A percentile compares a stretch with the other conserved stretches of the same genome.
These are phyloP conservation scores for Geosmithia flava DNA, from an alignment of 2,329 filamentous ascomycete species.

Conservation along the genomic window DNA sequence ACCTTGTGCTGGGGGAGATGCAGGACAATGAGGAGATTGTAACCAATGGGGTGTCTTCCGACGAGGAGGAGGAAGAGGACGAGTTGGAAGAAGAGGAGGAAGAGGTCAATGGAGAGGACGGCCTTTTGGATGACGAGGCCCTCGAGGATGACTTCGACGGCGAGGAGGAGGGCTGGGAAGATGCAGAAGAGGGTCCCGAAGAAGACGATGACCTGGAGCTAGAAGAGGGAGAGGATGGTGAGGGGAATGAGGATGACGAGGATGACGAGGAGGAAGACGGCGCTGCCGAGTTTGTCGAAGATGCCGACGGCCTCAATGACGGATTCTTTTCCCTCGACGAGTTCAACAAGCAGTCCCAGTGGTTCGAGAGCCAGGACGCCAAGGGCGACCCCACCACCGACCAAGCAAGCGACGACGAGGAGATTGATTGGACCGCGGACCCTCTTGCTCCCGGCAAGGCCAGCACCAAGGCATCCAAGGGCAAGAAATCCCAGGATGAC, in stretches of 20 bases:
- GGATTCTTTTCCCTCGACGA: constrained; percentile 97
- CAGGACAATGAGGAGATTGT: constrained; percentile 30
- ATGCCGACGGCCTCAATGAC: constrained; percentile 82
- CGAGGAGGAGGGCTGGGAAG: constrained; percentile 17
- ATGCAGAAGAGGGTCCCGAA: constrained; percentile 19
- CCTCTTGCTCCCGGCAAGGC: constrained; percentile 38
- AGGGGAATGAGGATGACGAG: too few species aligned
- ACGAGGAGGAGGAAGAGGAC: constrained; percentile 17
- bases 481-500: constrained; percentile 9
- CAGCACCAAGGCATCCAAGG: constrained; percentile 20
- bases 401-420: constrained; percentile 68
- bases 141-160: constrained; percentile 18
- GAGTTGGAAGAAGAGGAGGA: constrained; percentile 14
- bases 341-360: constrained; percentile 90
- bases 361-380: constrained; percentile 76
- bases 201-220: constrained; percentile 15
- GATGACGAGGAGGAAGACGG: constrained; percentile 27
- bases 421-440: constrained; percentile 78
- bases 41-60: constrained; percentile 2
- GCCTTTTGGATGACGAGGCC: constrained; percentile 6
- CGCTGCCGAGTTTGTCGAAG: constrained; percentile 34
- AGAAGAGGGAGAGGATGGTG: constrained; percentile 12
- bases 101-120: neutral
- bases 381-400: constrained; percentile 65
- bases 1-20: constrained; percentile 33